These are phyloP conservation scores for Trichoderma sp. DNA, from an alignment of 2,329 filamentous ascomycete genomes.

Conservation along the genomic window DNA sequence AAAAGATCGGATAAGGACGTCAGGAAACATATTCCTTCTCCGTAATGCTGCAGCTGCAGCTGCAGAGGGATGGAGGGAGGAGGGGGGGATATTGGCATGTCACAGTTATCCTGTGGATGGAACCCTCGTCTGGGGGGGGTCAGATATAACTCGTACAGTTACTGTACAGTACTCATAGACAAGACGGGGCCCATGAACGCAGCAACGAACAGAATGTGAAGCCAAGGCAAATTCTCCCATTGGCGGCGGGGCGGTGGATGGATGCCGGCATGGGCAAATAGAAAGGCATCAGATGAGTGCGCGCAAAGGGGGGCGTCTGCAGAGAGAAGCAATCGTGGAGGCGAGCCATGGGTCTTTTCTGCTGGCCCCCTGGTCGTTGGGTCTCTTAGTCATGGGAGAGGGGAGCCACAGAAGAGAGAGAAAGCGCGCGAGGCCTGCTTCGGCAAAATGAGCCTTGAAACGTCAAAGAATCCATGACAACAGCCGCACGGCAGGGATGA, in stretches of 20 bases:
- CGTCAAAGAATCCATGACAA: slow-evolving; percentile 4
- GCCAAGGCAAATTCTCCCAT: slow-evolving; percentile 14
- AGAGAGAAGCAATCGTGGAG: slow-evolving; percentile 5
- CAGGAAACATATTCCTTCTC: neutral
- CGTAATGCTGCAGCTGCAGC: slow-evolving; percentile 3
- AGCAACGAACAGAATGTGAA: neutral
- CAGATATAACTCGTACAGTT: neutral
- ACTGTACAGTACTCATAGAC: neutral
- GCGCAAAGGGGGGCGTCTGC: neutral
- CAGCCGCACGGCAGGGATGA: slow-evolving; percentile 8
- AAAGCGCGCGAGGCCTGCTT: neutral
- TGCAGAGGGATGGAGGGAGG: neutral
- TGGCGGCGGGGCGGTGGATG: slow-evolving; percentile 3
- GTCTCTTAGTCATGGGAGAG: slow-evolving; percentile 8
- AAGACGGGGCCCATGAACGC: neutral
- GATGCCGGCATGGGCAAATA: slow-evolving; percentile 4
- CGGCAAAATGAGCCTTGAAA: slow-evolving; percentile 15
- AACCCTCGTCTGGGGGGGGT: neutral
- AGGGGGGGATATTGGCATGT: neutral
- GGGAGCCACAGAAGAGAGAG: neutral
- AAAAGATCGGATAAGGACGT: slow-evolving; percentile 8
- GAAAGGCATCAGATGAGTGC: neutral
- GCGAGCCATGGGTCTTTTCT: neutral
- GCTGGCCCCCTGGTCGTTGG: neutral
- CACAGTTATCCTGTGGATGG: slow-evolving; percentile 4